Base-by-base conservation (phyloP, 2,329 filamentous ascomycete genomes). In the Cryphonectria parasitica region DNA sequence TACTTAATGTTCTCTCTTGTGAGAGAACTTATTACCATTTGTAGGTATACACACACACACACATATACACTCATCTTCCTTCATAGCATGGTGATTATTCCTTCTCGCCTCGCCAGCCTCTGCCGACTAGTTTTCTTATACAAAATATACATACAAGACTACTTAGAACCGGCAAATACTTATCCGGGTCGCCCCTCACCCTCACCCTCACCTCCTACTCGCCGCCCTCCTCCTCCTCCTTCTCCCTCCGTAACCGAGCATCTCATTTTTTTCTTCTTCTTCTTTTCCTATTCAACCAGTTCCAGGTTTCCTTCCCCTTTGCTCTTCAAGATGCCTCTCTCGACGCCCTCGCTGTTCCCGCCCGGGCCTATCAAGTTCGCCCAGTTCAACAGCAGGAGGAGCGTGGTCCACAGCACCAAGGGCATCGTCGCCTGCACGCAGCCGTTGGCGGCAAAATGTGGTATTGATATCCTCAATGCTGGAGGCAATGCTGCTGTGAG, bases 401-500 rank as follows among this genome's bases (percentile, higher is more conserved):
- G 95, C 76, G 94, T 97, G 17, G 93, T 98, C 17, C 95, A 98
- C 79, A 97, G 94, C 79, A 95, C 92, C 6, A 91, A 95, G 77
- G 95, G 94, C 62, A 97, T 98, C 70, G 92, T 98, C 64, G 88
- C 95, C 15, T 97, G 92, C 78, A 92, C 94, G 1, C 95, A 98
- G 80, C 94, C 96, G 19, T 84, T 98, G 69, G 96, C 96, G 7
- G 92, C 93, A 34, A 92, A 92, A 81, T 97, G 94, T 72, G 96
- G 96, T 31, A 88, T 98, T 67, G 90, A 92, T 69, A 86, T 98
- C 54, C 83, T 99, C n/a, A 88, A 90, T 70, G 90, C 92, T 64
- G 96, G 96, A 70, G 96, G 96, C 68, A 99, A 98, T 83, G 94
- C 94, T 73, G 96, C 95, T 75, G 94, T 97, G 86, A 81, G 91